Percentiles rank a stretch among this genome's conserved stretches.
phyloP scores from a whole-genome alignment of 2,329 filamentous ascomycete genomes.

The Didymella segeticola region DNA sequence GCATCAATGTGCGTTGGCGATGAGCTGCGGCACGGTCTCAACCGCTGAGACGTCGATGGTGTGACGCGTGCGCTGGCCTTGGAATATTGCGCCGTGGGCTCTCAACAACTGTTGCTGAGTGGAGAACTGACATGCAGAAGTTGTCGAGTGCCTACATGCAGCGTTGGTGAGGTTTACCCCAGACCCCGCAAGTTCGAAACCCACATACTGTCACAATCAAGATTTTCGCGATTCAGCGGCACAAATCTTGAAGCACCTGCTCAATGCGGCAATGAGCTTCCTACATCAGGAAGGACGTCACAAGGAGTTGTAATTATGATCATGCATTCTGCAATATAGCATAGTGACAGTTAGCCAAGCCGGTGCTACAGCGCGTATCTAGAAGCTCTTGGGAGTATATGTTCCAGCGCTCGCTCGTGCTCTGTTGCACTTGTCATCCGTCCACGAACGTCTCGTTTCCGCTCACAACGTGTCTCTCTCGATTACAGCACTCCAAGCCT shows the following conservation, averaged over 20 bases:
- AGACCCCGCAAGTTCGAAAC: neutral
- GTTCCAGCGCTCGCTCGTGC: conserved; percentile 2
- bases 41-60: no score
- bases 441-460: neutral
- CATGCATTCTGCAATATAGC: conserved; percentile 14
- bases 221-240: neutral
- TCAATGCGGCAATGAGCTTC: conserved; percentile 24
- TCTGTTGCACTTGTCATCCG: neutral
- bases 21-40: conserved; percentile 1
- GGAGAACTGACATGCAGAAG: neutral
- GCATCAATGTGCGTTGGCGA: neutral
- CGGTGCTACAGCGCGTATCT: neutral
- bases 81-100: neutral
- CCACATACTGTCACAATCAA: neutral
- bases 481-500: neutral
- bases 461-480: neutral
- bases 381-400: conserved; percentile 7
- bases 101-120: neutral
- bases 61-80: conserved; percentile 22
- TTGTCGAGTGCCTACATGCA: neutral
- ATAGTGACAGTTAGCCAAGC: neutral
- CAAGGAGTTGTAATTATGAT: neutral
- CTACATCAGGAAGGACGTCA: conserved; percentile 5
- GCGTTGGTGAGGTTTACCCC: neutral
- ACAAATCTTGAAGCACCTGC: conserved; percentile 23